Percentiles rank a stretch among this genome's conserved stretches.
Conservation (phyloP, 225 moss, liverwort and hornwort species). For the Rhytidiadelphus loreus region DNA sequence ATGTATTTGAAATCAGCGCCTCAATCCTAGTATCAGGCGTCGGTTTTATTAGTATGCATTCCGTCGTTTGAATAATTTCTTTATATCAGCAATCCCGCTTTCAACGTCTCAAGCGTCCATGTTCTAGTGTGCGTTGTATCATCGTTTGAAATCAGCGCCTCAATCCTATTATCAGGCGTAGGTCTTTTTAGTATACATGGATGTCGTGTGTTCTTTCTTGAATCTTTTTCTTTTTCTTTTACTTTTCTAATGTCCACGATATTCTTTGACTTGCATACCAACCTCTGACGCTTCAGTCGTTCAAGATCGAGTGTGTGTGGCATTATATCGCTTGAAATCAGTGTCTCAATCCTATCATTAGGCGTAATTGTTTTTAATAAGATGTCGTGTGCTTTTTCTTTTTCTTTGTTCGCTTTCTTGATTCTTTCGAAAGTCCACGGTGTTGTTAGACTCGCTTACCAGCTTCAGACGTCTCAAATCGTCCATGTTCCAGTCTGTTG, state of each 20-base stretch:
- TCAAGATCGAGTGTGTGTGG: background rate
- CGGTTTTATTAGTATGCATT: background rate
- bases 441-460: conserved; percentile 6
- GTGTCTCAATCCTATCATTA: background rate
- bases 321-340: background rate
- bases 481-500: background rate
- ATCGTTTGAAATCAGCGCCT: background rate
- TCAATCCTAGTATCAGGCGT: background rate
- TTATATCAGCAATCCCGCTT: background rate
- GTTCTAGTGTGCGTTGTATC: background rate
- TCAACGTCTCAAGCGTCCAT: background rate
- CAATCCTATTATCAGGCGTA: background rate
- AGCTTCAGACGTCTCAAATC: background rate
- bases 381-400: background rate
- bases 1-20: background rate
- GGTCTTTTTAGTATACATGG: background rate
- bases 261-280: background rate
- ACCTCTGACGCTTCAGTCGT: background rate
- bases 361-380: background rate
- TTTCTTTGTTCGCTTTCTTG: background rate
- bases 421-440: background rate
- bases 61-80: background rate
- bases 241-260: background rate
- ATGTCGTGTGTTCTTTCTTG: background rate
- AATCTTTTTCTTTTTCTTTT: background rate